A percentile compares a stretch with the other conserved stretches of the same genome.
These are phyloP conservation scores for Chrysosporium queenslandicum DNA, from an alignment of 2,329 filamentous ascomycete genomes.

Conservation along the genomic window DNA sequence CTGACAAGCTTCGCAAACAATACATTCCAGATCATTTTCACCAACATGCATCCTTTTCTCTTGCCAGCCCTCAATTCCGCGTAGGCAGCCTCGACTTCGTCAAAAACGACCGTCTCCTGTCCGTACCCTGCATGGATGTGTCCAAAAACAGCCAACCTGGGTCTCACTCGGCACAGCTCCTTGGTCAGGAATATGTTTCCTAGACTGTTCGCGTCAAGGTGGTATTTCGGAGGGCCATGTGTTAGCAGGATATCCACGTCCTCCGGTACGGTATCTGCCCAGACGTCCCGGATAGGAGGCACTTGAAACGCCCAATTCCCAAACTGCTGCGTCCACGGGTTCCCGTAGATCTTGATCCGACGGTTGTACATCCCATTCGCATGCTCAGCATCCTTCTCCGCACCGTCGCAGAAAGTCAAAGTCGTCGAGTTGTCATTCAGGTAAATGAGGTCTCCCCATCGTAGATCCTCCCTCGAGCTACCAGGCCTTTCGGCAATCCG, in stretches of 20 bases:
- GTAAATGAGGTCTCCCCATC: constrained; percentile 20
- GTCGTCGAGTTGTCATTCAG: constrained; percentile 17
- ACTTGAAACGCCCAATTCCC: constrained; percentile 23
- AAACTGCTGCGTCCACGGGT: constrained; percentile 18
- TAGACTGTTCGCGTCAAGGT: constrained; percentile 17
- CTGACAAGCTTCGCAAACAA: background rate
- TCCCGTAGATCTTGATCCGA: constrained; percentile 17
- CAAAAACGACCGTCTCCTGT: constrained; percentile 12
- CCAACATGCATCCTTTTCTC: background rate
- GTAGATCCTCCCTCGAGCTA: constrained; percentile 15
- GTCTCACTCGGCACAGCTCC: constrained; percentile 20
- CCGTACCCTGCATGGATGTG: constrained; percentile 22
- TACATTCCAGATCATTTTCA: constrained; percentile 5
- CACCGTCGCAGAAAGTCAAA: constrained; percentile 14
- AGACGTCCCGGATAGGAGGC: constrained; percentile 17
- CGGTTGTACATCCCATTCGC: background rate
- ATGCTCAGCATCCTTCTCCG: background rate
- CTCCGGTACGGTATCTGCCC: constrained; percentile 18
- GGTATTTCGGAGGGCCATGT: constrained; percentile 20
- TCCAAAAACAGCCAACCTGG: constrained; percentile 22
- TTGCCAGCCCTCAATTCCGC: constrained; percentile 4
- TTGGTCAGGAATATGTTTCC: constrained; percentile 19
- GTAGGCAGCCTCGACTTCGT: constrained; percentile 3
- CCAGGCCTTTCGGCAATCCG: constrained; percentile 10
- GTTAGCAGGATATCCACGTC: constrained; percentile 21